A percentile compares a stretch with the other conserved stretches of the same genome.
These are phyloP conservation scores for Ormosia semicastrata DNA, from an alignment of 306 rosid species.

Conservation along the genomic window DNA sequence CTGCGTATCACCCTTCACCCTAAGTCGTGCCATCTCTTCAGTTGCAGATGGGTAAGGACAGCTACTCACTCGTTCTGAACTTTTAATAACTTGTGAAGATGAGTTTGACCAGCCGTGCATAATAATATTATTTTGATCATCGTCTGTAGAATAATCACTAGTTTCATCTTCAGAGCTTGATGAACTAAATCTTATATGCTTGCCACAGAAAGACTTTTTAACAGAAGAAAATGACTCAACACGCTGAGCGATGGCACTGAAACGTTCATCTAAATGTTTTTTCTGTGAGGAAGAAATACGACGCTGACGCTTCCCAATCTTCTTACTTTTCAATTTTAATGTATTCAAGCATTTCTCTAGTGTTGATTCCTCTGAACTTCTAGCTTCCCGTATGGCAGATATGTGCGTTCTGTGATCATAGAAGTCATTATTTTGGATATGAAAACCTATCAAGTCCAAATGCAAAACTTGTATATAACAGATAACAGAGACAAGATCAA, in stretches of 20 bases:
- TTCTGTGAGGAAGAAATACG: conserved; percentile 49
- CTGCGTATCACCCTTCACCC: conserved; percentile 42
- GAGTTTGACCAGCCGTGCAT: conserved; percentile 30
- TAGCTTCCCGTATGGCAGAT: conserved; percentile 53
- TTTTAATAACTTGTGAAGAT: conserved; percentile 40
- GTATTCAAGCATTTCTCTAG: conserved; percentile 31
- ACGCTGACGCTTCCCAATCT: conserved; percentile 32
- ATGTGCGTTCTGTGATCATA: conserved; percentile 51
- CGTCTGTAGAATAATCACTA: conserved; percentile 40
- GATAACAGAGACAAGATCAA: conserved; percentile 2
- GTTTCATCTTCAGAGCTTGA: conserved; percentile 69
- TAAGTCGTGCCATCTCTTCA: conserved; percentile 81
- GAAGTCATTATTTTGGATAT: conserved; percentile 13
- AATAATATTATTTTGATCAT: conserved; percentile 33
- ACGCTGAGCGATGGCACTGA: conserved; percentile 68
- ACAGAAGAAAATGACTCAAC: conserved; percentile 67
- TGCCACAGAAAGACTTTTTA: conserved; percentile 56
- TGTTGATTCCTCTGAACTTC: conserved; percentile 39
- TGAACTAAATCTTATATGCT: conserved; percentile 63
- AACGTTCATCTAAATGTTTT: conserved; percentile 62
- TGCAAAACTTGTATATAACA: background rate
- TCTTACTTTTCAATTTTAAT: conserved; percentile 18
- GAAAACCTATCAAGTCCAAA: background rate
- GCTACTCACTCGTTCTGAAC: conserved; percentile 59
- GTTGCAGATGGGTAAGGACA: conserved; percentile 89